A percentile compares a stretch with the other conserved stretches of the same genome.
phyloP scores from a whole-genome alignment of 768 basidiomycete genomes.

The Amyloporia xantha region DNA sequence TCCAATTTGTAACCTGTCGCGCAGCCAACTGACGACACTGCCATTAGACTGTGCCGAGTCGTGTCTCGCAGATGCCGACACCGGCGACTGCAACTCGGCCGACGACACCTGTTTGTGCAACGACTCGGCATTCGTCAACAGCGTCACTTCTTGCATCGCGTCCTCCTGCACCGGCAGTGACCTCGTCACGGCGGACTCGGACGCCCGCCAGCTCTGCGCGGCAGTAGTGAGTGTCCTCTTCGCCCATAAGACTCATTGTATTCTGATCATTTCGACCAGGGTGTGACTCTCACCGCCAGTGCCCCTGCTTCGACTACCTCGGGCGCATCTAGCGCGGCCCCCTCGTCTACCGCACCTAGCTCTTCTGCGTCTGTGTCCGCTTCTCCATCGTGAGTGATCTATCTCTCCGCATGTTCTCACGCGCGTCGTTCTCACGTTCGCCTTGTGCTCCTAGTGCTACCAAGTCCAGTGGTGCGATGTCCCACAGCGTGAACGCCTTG shows the following conservation, averaged over 20 bases:
- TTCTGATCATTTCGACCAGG: slow-evolving; percentile 27
- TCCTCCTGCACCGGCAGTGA: slow-evolving; percentile 19
- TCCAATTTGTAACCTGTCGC: background rate
- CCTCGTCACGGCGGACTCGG: slow-evolving; percentile 17
- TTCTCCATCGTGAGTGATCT: slow-evolving; percentile 2
- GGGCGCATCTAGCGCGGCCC: slow-evolving; percentile 12
- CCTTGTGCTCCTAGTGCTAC: background rate
- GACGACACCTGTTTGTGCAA: slow-evolving; percentile 46
- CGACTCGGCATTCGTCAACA: slow-evolving; percentile 19
- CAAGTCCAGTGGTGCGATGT: slow-evolving; percentile 17
- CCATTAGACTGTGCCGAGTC: slow-evolving; percentile 41
- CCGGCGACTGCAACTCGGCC: slow-evolving; percentile 37
- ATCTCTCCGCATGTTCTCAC: background rate
- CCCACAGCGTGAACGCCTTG: slow-evolving; percentile 30
- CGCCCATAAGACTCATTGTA: too few species aligned
- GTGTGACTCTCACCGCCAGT: slow-evolving; percentile 43
- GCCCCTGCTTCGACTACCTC: slow-evolving; percentile 22
- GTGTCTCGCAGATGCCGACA: slow-evolving; percentile 42
- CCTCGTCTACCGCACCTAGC: slow-evolving; percentile 11
- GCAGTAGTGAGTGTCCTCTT: slow-evolving; percentile 19
- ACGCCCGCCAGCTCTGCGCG: slow-evolving; percentile 20
- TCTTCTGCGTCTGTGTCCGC: slow-evolving; percentile 1
- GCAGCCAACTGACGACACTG: background rate
- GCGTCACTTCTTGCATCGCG: slow-evolving; percentile 24
- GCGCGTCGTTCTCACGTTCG: background rate